Evolutionary conservation across 805 yeast genomes (phyloP).

Genomic region (Saitoella complicata): DNA sequence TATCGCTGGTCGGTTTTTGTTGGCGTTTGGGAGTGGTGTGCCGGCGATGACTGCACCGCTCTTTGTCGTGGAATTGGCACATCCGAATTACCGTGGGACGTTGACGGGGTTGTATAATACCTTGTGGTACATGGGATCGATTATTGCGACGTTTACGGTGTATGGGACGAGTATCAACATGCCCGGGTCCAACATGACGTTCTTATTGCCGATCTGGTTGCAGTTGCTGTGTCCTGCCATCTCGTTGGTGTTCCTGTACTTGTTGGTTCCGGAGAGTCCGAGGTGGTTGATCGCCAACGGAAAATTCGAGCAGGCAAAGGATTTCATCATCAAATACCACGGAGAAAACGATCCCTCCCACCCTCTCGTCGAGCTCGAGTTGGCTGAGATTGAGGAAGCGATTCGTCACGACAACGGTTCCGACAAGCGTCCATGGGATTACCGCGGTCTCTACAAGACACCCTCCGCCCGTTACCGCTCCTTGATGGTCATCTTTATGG

Average conservation of each 20-base stretch:
- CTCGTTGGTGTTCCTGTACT: constrained; percentile 18
- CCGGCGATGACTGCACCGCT: constrained; percentile 4
- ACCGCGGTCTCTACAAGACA: constrained; percentile 1
- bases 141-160: constrained; percentile 15
- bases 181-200: constrained; percentile 16
- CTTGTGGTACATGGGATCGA: constrained; percentile 39
- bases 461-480: constrained; percentile 24
- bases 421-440: constrained; percentile 14
- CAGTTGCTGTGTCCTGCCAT: constrained; percentile 25
- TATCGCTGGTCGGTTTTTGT: constrained; percentile 7
- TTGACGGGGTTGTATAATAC: constrained; percentile 32
- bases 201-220: constrained; percentile 23
- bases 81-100: constrained; percentile 12
- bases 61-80: constrained; percentile 8
- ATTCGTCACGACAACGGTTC: constrained; percentile 2
- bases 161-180: constrained; percentile 15
- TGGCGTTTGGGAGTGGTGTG: constrained; percentile 9
- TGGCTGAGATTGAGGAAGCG: constrained; percentile 7
- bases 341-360: constrained; percentile 24
- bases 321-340: constrained; percentile 27
- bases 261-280: constrained; percentile 34
- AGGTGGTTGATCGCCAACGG: constrained; percentile 29
- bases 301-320: constrained; percentile 28
- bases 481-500: constrained; percentile 22
- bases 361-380: constrained; percentile 6